Conservation (phyloP, 2,329 filamentous ascomycete species). For the Monascus ruber region DNA sequence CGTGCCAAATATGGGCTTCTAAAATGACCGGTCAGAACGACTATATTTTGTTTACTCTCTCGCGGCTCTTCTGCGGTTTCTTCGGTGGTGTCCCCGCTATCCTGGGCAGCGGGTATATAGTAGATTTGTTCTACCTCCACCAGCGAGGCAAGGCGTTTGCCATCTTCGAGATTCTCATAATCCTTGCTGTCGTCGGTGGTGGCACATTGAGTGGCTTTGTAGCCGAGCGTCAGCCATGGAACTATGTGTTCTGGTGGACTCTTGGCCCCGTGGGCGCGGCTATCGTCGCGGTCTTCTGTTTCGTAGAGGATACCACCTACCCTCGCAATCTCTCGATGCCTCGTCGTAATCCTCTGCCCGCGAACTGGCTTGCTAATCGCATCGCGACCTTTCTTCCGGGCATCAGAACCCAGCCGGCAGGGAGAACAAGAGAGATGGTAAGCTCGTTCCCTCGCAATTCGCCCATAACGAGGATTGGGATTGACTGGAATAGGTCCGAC, state of each 20-base stretch:
- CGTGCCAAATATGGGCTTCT: conserved; percentile 13
- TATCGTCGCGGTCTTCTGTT: conserved; percentile 5
- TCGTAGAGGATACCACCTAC: conserved; percentile 9
- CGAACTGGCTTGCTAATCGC: conserved; percentile 2
- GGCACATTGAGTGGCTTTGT: conserved; percentile 9
- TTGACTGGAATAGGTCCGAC: not conserved
- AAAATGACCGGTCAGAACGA: conserved; percentile 11
- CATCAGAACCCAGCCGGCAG: not conserved
- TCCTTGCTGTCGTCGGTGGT: conserved; percentile 4
- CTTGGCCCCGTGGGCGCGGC: conserved; percentile 3
- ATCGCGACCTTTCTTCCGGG: conserved; percentile 8
- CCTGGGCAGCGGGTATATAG: conserved; percentile 6
- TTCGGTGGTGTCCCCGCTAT: conserved; percentile 5
- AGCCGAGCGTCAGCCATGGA: conserved; percentile 4
- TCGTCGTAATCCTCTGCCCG: not conserved
- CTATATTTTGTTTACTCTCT: conserved; percentile 10
- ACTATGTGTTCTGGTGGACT: conserved; percentile 9
- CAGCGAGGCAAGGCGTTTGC: conserved; percentile 13
- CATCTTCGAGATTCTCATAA: conserved; percentile 3
- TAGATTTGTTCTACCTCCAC: conserved; percentile 15
- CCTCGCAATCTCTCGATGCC: not conserved
- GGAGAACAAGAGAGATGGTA: not conserved
- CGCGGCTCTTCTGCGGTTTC: conserved; percentile 7
- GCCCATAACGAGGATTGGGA: not conserved
- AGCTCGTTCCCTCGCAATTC: no score